A percentile compares a stretch with the other conserved stretches of the same genome.
Evolutionary conservation across 2,329 filamentous ascomycete genomes (phyloP).

Genomic region (Monosporascus sp.): DNA sequence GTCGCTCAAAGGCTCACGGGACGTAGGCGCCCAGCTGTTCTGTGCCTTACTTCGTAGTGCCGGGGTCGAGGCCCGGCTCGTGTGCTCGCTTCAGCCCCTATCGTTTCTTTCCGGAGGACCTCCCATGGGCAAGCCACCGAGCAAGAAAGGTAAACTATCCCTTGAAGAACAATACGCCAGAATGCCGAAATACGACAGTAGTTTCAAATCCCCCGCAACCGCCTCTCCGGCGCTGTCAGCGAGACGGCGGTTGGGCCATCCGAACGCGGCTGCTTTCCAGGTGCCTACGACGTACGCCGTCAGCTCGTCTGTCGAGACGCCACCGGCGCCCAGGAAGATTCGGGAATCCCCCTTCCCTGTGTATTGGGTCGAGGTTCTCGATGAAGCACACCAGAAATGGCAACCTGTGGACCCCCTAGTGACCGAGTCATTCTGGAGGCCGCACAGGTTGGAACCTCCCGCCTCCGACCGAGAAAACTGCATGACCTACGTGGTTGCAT

Average conservation of each 20-base stretch:
- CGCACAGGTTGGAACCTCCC: constrained; percentile 75
- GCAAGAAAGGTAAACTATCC: constrained; percentile 22
- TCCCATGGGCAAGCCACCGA: constrained; percentile 36
- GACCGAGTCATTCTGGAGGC: constrained; percentile 69
- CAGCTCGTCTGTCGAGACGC: constrained; percentile 24
- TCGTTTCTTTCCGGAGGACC: constrained; percentile 57
- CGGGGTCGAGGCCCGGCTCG: constrained; percentile 75
- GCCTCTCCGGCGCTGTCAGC: constrained; percentile 27
- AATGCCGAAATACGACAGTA: constrained; percentile 33
- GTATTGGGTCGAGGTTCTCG: constrained; percentile 93
- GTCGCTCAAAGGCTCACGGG: constrained; percentile 72
- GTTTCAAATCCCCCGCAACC: constrained; percentile 22
- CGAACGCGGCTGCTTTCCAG: constrained; percentile 47
- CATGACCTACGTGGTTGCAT: constrained; percentile 79
- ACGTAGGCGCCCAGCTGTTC: constrained; percentile 85
- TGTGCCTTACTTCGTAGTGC: constrained; percentile 79
- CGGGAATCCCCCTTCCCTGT: constrained; percentile 73
- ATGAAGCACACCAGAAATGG: constrained; percentile 85
- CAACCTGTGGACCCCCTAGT: constrained; percentile 80
- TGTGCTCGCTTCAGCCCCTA: constrained; percentile 85
- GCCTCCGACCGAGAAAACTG: constrained; percentile 69
- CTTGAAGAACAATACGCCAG: constrained; percentile 32
- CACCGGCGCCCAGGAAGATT: constrained; percentile 37
- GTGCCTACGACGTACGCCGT: constrained; percentile 37
- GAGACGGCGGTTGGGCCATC: constrained; percentile 46